Percentiles rank a stretch among this genome's conserved stretches.
These are phyloP conservation scores for Aspergillus sp. DNA, from an alignment of 2,329 filamentous ascomycete species.

Conservation along the genomic window DNA sequence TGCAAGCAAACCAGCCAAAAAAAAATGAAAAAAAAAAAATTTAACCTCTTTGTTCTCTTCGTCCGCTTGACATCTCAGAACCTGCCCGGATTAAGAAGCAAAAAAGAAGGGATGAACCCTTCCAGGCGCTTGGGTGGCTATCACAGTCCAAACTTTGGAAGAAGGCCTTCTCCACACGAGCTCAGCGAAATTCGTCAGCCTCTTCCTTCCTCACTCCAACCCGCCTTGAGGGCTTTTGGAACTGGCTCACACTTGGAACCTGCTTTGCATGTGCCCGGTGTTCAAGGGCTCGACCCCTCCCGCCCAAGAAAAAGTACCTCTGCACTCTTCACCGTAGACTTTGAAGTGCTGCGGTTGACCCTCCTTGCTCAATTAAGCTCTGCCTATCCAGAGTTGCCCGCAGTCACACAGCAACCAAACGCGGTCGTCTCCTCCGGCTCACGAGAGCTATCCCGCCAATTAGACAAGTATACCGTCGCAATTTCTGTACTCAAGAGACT, in stretches of 20 bases:
- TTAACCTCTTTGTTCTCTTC: neutral
- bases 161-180: conserved; percentile 4
- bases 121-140: neutral
- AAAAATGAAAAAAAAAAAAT: neutral
- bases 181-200: conserved; percentile 6
- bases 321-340: neutral
- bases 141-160: neutral
- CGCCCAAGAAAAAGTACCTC: neutral
- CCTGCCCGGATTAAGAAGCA: neutral
- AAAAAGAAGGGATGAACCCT: neutral
- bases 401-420: conserved; percentile 1
- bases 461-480: neutral
- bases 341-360: neutral
- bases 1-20: neutral
- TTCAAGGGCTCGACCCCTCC: no score
- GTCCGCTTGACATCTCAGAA: neutral
- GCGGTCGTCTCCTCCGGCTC: neutral
- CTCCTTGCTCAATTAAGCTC: conserved; percentile 7
- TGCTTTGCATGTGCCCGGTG: neutral
- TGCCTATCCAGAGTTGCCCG: neutral
- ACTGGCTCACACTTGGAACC: neutral
- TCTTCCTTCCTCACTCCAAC: neutral
- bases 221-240: neutral
- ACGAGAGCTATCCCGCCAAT: neutral
- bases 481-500: neutral